Conservation (phyloP, 2,329 filamentous ascomycete genomes). For the Berkeleyomyces rouxiae region DNA sequence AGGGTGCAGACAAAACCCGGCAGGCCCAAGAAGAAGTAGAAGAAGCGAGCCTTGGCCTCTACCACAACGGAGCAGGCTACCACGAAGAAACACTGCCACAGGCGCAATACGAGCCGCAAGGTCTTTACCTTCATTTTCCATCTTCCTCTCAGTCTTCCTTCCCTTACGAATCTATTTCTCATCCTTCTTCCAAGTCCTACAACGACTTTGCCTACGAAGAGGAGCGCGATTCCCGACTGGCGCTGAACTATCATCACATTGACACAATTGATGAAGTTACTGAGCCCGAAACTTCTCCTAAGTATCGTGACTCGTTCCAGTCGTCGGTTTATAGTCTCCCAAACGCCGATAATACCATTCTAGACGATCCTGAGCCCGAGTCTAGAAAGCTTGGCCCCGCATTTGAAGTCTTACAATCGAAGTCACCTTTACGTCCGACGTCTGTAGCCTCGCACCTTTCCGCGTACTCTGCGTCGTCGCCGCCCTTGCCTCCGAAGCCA, state of each 20-base stretch:
- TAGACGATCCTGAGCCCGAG: slow-evolving; percentile 9
- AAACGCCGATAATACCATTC: neutral
- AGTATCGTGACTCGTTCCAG: slow-evolving; percentile 14
- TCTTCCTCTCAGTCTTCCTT: neutral
- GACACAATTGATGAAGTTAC: slow-evolving; percentile 13
- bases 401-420: slow-evolving; percentile 9
- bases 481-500: slow-evolving; percentile 18
- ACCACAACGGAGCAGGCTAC: neutral
- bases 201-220: slow-evolving; percentile 7
- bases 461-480: slow-evolving; percentile 20
- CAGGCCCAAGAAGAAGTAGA: neutral
- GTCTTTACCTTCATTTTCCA: neutral
- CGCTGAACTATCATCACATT: slow-evolving; percentile 11
- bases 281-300: slow-evolving; percentile 12
- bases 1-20: neutral
- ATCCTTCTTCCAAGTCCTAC: slow-evolving; percentile 2
- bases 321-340: slow-evolving; percentile 13
- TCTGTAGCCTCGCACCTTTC: neutral
- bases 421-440: neutral
- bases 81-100: neutral
- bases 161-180: slow-evolving; percentile 2
- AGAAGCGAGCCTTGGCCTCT: neutral
- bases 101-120: neutral
- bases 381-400: slow-evolving; percentile 13
- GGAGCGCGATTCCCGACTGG: slow-evolving; percentile 9